Evolutionary conservation across 139 green algal genomes (phyloP).

Genomic region (Tetraselmis striata): DNA sequence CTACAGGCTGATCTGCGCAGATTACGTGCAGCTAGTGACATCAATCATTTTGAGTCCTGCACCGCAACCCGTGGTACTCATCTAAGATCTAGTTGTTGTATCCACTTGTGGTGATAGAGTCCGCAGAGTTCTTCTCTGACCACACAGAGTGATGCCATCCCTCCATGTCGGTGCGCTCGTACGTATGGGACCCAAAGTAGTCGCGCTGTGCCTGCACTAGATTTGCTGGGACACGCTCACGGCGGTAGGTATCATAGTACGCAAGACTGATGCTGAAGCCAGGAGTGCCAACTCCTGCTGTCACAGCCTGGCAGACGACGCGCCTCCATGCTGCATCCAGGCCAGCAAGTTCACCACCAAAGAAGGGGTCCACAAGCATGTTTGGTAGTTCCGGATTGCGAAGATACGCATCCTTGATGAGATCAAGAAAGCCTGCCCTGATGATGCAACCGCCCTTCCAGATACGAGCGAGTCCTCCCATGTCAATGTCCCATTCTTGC

Average conservation of each 20-base stretch:
- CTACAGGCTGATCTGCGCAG: no score
- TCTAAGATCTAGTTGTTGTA: conserved; percentile 84
- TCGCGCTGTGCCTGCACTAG: conserved; percentile 84
- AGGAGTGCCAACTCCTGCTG: conserved; percentile 3
- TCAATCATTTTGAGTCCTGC: no score
- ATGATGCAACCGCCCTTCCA: conserved; percentile 26
- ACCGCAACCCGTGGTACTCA: no score
- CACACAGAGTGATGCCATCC: conserved; percentile 83
- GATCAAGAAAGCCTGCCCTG: conserved; percentile 16
- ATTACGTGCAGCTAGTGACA: no score
- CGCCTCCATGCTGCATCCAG: conserved; percentile 6
- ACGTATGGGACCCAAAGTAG: conserved; percentile 98
- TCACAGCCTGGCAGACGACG: conserved; percentile 10
- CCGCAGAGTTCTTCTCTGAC: conserved; percentile 44
- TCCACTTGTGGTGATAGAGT: conserved; percentile 84
- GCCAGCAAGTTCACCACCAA: neutral
- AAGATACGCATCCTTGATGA: conserved; percentile 17
- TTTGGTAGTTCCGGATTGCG: conserved; percentile 12
- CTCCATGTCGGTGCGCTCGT: conserved; percentile 74
- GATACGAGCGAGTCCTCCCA: conserved; percentile 49
- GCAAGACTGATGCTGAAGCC: conserved; percentile 8
- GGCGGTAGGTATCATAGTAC: conserved; percentile 19
- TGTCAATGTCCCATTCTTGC: conserved; percentile 40
- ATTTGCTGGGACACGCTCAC: conserved; percentile 9
- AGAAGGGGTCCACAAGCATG: conserved; percentile 17